Evolutionary conservation across 768 basidiomycete species (phyloP).

Genomic region (Peribolospora kevripleyi): DNA sequence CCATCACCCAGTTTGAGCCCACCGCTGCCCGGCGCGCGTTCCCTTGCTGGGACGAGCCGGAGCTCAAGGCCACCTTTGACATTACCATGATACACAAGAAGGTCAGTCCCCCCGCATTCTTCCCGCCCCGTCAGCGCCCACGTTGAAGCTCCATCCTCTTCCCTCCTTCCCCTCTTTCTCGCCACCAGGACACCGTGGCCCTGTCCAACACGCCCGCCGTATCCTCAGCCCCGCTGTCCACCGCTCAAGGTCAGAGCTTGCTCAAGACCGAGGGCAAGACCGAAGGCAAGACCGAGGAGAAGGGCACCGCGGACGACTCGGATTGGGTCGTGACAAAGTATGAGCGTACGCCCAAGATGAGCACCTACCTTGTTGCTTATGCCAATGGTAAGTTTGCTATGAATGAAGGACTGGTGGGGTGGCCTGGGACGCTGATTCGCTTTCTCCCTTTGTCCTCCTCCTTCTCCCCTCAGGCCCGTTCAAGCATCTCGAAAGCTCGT

Average conservation of each 20-base stretch:
- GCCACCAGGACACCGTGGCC: slow-evolving; percentile 14
- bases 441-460: not conserved
- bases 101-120: slow-evolving; percentile 28
- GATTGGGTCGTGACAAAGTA: slow-evolving; percentile 67
- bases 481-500: slow-evolving; percentile 39
- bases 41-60: slow-evolving; percentile 84
- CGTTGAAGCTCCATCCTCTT: slow-evolving; percentile 8
- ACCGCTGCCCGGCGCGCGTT: slow-evolving; percentile 56
- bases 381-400: slow-evolving; percentile 29
- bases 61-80: slow-evolving; percentile 55
- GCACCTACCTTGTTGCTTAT: slow-evolving; percentile 66
- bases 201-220: not conserved
- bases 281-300: slow-evolving; percentile 18
- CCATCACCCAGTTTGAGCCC: slow-evolving; percentile 83
- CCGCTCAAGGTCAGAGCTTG: slow-evolving; percentile 2
- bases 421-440: not conserved
- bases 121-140: slow-evolving; percentile 31
- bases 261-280: slow-evolving; percentile 14
- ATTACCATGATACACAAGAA: slow-evolving; percentile 26
- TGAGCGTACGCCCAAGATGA: slow-evolving; percentile 42
- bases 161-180: slow-evolving; percentile 9
- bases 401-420: not conserved
- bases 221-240: not conserved
- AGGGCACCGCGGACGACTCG: slow-evolving; percentile 16
- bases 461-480: not conserved